Evolutionary conservation across 257 asterid species (phyloP), one percentile per base, ranked within the genome.

Genomic region (Fraxinus pennsylvanica): DNA sequence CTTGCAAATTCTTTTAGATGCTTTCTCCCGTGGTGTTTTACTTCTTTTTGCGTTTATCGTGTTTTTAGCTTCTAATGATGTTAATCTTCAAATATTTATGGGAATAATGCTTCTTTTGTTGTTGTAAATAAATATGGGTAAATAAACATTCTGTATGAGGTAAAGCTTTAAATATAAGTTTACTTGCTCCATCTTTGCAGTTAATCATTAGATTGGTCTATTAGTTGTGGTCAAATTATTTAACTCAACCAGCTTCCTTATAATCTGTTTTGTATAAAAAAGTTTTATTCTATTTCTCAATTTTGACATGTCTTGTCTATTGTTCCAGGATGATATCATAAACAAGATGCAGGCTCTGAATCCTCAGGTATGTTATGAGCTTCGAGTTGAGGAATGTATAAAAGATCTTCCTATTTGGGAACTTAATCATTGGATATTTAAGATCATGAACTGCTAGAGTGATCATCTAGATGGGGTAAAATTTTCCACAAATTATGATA

Each of bases 311-410:
- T 47, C 45, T 72, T 72, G 54, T 72, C 33, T 25, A 25, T 72
- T 74, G 69, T 68, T 78, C 68, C 96, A 92, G 99, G 97, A 82
- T 75, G 92, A 78, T 76, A 90, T 95, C 86, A 84, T 91, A 74
- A 82, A 74, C 41, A 89, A 87, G 80, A 90, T 93, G 97, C 84
- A 74, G 36, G 87, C 87, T 72, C 78, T 95, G 80, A 95, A 89
- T 87, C 99, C 99, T 69, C 99, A 95, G 99, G 99, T 94, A 85
- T 47, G 79, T 38, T 77, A 21, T 76, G 61, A 22, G 15, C 75
- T 76, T 81, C 38, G 63, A 33, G 41, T 19, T 47, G 14, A 32
- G 27, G 71, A 29, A 66, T 36, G 21, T 61, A 69, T 72, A 30
- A 50, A 25, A 72, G 15, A 15, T 74, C 27, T 45, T 77, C 74